Base-by-base conservation (phyloP, 1,139 yeast species). In the Scheffersomyces quercinus region DNA sequence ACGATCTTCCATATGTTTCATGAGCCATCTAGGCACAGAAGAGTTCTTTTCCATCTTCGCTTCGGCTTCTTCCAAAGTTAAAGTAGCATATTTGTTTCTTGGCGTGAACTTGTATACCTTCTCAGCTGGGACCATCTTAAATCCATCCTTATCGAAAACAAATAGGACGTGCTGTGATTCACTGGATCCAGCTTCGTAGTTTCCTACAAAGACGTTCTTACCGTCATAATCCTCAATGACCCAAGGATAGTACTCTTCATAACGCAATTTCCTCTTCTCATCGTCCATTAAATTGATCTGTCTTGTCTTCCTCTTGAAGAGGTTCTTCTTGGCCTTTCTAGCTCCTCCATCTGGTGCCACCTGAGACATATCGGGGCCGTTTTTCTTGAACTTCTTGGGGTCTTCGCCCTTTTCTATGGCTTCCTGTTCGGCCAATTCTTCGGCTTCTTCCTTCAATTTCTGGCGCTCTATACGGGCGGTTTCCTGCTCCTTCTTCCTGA, bases 201-300 rank as follows among this genome's bases (percentile, higher is more conserved):
- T 87, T 30, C 99, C 97, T 16, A 91, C 97, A 85, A 88, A 93
- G 0, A 96, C 95, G 62, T 93, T 91, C 49, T 82, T 78, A 43
- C 96, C 97, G 55, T 89, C 97, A 63, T 88, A 91, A 67, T 95
- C 99, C 67, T 91, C 97, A 75, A 95, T 73, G 14, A 95, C 96
- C 99, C 99, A 93, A 0, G 99, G 99, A 56, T 88, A 91, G 60
- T 85, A 89, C 66, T 93, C 99, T 65, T 93, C 99, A 60, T 91
- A 93, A 56, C 98, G 76, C 51, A 93, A 69, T 59, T 82, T 85
- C 49, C 95, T 78, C 49, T 89, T 91, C 9, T 79, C 81, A 54
- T 90, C 97, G 56, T 88, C 88, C 62, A 88, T 81, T 14, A 85
- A 78, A 55, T 81, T 82, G 28, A 89, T 81, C 61, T 91, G 97